Evolutionary conservation across 2,329 filamentous ascomycete species (phyloP).

Genomic region (Trichoderma cornu-damae): DNA sequence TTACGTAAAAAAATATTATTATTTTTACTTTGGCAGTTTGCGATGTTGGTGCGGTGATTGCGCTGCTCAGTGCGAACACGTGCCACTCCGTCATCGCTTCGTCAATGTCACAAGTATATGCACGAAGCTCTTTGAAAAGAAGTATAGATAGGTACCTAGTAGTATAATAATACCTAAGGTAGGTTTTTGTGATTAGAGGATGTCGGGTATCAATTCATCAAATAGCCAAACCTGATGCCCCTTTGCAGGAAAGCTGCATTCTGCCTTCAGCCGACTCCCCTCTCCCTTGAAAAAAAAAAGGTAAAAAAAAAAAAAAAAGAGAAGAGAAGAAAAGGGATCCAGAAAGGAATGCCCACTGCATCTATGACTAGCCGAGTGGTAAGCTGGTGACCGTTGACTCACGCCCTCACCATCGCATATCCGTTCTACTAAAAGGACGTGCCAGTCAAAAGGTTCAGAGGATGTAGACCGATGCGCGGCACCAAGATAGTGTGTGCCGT

Average conservation of each 20-base stretch:
- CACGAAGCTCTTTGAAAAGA: not conserved
- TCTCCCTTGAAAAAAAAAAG: too few relatives aligned
- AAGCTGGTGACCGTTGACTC: not conserved
- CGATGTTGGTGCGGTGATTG: too few relatives aligned
- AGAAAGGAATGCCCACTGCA: conserved; percentile 7
- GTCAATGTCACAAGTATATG: not conserved
- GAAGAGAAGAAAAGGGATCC: not conserved
- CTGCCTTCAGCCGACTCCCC: conserved; percentile 13
- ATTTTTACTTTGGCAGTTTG: too few relatives aligned
- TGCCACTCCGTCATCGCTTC: too few relatives aligned
- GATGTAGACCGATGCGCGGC: not conserved
- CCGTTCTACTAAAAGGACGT: conserved; percentile 2
- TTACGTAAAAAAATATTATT: too few relatives aligned
- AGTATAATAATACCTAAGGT: not conserved
- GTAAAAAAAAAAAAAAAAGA: too few relatives aligned
- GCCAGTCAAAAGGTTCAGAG: not conserved
- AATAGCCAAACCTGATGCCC: conserved; percentile 18
- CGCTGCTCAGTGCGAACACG: too few relatives aligned
- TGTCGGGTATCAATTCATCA: conserved; percentile 20
- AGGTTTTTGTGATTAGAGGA: conserved; percentile 16
- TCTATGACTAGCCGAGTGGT: conserved; percentile 9
- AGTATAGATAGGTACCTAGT: too few relatives aligned
- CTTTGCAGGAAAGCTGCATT: conserved; percentile 3
- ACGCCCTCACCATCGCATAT: not conserved
- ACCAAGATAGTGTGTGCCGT: not conserved